Evolutionary conservation across 2,329 filamentous ascomycete genomes (phyloP).

Genomic region (Trichoderma endophyticum): DNA sequence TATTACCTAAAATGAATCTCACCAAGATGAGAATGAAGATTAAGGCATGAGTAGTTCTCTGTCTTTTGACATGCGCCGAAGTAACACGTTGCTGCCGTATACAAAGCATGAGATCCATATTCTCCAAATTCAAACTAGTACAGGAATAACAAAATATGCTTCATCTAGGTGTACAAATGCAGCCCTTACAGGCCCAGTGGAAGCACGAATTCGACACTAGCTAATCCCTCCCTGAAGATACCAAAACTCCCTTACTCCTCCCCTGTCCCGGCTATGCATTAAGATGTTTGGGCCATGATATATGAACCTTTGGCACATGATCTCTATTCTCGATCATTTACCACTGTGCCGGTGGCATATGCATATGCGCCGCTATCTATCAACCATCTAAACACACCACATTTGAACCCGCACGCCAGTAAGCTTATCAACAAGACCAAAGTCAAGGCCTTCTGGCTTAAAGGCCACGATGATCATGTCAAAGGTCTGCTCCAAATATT

Average conservation of each 20-base stretch:
- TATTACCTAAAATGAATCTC: not conserved
- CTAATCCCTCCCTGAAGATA: not conserved
- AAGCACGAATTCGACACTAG: not conserved
- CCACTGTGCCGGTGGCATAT: not conserved
- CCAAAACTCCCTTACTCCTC: not conserved
- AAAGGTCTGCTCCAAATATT: conserved; percentile 37
- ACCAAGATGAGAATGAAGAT: not conserved
- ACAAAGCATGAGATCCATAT: not conserved
- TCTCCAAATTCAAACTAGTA: not conserved
- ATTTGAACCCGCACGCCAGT: conserved; percentile 36
- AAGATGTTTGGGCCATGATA: not conserved
- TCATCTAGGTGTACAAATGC: not conserved
- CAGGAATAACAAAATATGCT: not conserved
- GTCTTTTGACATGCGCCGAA: not conserved
- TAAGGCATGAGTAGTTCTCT: not conserved
- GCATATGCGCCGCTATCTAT: not conserved
- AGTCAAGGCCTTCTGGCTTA: conserved; percentile 42
- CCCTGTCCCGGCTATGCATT: not conserved
- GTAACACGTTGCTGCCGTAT: not conserved
- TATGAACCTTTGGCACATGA: not conserved
- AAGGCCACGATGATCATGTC: conserved; percentile 44
- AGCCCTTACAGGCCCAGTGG: not conserved
- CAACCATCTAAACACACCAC: conserved; percentile 32
- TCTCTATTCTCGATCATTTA: not conserved
- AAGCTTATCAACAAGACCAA: conserved; percentile 36